phyloP scores from a whole-genome alignment of 2,329 filamentous ascomycete genomes.

The Xylariaceae sp. region DNA sequence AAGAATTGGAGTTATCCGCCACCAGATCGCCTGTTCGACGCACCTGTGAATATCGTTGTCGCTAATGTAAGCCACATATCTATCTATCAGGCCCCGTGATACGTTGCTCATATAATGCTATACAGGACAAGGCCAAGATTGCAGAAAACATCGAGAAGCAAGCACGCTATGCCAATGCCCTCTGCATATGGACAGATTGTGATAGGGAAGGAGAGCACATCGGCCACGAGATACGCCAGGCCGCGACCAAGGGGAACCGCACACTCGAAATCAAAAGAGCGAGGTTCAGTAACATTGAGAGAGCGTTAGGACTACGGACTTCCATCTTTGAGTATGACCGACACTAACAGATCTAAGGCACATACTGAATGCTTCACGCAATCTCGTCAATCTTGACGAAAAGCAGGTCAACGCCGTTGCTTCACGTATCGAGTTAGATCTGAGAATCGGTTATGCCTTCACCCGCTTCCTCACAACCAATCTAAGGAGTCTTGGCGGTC shows the following conservation, averaged over 20 bases:
- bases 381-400: slow-evolving; percentile 76
- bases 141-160: slow-evolving; percentile 82
- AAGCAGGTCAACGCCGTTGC: slow-evolving; percentile 83
- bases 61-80: slow-evolving; percentile 52
- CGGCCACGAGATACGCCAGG: slow-evolving; percentile 81
- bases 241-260: slow-evolving; percentile 72
- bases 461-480: slow-evolving; percentile 82
- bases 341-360: slow-evolving; percentile 54
- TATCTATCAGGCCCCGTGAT: not conserved
- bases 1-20: slow-evolving; percentile 79
- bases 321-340: not conserved
- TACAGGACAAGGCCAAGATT: slow-evolving; percentile 72
- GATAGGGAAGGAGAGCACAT: slow-evolving; percentile 98
- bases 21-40: slow-evolving; percentile 77
- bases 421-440: slow-evolving; percentile 85
- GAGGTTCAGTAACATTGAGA: slow-evolving; percentile 92
- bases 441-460: slow-evolving; percentile 89
- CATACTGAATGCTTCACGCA: slow-evolving; percentile 77
- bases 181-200: slow-evolving; percentile 99
- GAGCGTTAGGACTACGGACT: slow-evolving; percentile 58
- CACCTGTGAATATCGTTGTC: slow-evolving; percentile 68
- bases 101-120: slow-evolving; percentile 4
- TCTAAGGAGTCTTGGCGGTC: slow-evolving; percentile 69
- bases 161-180: slow-evolving; percentile 66
- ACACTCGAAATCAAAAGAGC: slow-evolving; percentile 79